A percentile compares a stretch with the other conserved stretches of the same genome.
Evolutionary conservation across 805 yeast species (phyloP).

Genomic region (Kurtzmaniella fragi): DNA sequence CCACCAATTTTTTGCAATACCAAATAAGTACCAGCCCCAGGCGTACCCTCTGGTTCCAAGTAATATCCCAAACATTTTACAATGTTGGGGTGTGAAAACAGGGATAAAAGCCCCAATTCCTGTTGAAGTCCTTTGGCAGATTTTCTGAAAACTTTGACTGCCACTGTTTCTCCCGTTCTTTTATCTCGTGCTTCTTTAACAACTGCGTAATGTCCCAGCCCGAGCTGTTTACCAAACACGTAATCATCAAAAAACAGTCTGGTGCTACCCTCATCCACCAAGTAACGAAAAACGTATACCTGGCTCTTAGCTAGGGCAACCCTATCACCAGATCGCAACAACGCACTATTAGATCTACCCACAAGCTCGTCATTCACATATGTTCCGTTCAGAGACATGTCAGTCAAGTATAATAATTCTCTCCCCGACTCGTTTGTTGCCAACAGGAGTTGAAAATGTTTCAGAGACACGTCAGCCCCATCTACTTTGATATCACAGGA

Average conservation of each 20-base stretch:
- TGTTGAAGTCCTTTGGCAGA: conserved; percentile 44
- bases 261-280: conserved; percentile 16
- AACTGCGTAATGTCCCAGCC: conserved; percentile 78
- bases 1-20: conserved; percentile 70
- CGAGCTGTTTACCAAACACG: conserved; percentile 54
- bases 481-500: conserved; percentile 50
- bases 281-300: conserved; percentile 45
- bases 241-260: conserved; percentile 54
- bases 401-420: conserved; percentile 46
- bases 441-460: conserved; percentile 52
- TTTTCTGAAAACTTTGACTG: conserved; percentile 60
- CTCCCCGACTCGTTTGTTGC: conserved; percentile 26
- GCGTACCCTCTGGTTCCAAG: conserved; percentile 44
- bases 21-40: conserved; percentile 49
- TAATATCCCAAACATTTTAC: conserved; percentile 59
- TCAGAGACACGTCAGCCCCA: conserved; percentile 62
- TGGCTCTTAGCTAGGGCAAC: conserved; percentile 51
- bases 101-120: conserved; percentile 61
- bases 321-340: conserved; percentile 62
- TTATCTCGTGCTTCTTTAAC: conserved; percentile 65
- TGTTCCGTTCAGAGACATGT: conserved; percentile 62
- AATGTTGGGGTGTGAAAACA: conserved; percentile 65
- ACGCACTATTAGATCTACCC: conserved; percentile 42
- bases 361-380: conserved; percentile 54
- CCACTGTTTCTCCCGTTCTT: conserved; percentile 55